phyloP scores from a whole-genome alignment of 768 basidiomycete genomes.

The Suillus alpinus region DNA sequence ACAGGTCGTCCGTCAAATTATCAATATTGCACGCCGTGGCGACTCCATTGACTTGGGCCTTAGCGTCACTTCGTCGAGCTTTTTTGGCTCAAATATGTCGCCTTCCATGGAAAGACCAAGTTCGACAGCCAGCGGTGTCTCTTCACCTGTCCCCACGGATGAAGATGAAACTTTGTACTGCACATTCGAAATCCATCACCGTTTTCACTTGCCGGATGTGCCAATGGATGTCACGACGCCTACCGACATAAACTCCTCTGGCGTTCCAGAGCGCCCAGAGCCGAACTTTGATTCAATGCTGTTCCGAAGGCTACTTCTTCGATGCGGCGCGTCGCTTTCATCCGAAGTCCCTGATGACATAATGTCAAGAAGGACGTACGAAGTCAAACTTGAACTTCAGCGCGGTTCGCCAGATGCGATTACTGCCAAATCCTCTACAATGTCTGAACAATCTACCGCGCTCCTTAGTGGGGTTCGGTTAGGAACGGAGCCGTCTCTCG shows the following conservation, averaged over 20 bases:
- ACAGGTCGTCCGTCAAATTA: slow-evolving; percentile 82
- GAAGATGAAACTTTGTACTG: slow-evolving; percentile 47
- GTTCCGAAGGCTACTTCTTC: slow-evolving; percentile 57
- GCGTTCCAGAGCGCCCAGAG: slow-evolving; percentile 23
- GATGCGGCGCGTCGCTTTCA: slow-evolving; percentile 48
- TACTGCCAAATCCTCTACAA: slow-evolving; percentile 36
- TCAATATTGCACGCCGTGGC: slow-evolving; percentile 62
- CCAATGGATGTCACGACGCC: slow-evolving; percentile 10
- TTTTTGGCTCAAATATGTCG: slow-evolving; percentile 20
- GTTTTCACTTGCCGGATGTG: slow-evolving; percentile 31
- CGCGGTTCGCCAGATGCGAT: slow-evolving; percentile 49
- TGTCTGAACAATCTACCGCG: slow-evolving; percentile 47
- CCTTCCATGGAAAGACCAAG: slow-evolving; percentile 21
- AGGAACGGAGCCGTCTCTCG: slow-evolving; percentile 72
- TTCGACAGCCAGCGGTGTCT: slow-evolving; percentile 23
- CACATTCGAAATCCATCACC: slow-evolving; percentile 56
- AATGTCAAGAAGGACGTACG: slow-evolving; percentile 54
- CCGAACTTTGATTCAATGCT: slow-evolving; percentile 50
- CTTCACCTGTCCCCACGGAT: slow-evolving; percentile 20
- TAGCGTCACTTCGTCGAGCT: slow-evolving; percentile 41
- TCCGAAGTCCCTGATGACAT: slow-evolving; percentile 39
- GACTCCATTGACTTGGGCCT: slow-evolving; percentile 89
- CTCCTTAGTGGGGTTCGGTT: slow-evolving; percentile 49
- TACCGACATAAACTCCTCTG: slow-evolving; percentile 9
- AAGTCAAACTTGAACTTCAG: slow-evolving; percentile 63